These are phyloP conservation scores for Cerrena zonata DNA, from an alignment of 1,284 basidiomycete genomes.

Conservation along the genomic window DNA sequence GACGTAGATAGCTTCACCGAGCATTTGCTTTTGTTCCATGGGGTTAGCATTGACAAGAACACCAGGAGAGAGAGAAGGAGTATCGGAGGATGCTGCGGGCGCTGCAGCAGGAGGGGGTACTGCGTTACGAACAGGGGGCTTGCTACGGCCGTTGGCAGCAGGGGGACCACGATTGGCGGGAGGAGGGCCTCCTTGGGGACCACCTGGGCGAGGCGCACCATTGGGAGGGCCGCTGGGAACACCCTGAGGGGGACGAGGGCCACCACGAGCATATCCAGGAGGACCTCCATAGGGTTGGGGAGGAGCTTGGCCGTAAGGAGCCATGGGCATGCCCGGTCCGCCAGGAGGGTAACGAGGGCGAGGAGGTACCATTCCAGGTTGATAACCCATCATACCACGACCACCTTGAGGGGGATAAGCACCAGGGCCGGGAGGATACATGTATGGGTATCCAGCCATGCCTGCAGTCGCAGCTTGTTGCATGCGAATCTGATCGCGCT, in stretches of 20 bases:
- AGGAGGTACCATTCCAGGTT: slow-evolving; percentile 82
- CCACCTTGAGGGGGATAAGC: slow-evolving; percentile 78
- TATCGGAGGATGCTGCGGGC: slow-evolving; percentile 29
- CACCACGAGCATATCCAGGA: slow-evolving; percentile 55
- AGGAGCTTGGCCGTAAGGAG: slow-evolving; percentile 64
- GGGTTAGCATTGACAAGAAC: slow-evolving; percentile 71
- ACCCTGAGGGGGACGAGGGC: slow-evolving; percentile 38
- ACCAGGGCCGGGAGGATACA: slow-evolving; percentile 75
- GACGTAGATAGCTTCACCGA: slow-evolving; percentile 90
- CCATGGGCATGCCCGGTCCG: slow-evolving; percentile 69
- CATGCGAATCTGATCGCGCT: slow-evolving; percentile 92
- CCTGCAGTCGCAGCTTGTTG: slow-evolving; percentile 88
- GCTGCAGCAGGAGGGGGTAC: slow-evolving; percentile 31
- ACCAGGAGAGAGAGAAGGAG: slow-evolving; percentile 42
- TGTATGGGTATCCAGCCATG: slow-evolving; percentile 83
- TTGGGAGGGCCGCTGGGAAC: slow-evolving; percentile 48
- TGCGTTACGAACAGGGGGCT: slow-evolving; percentile 27
- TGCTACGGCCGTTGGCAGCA: slow-evolving; percentile 22
- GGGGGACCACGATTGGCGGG: slow-evolving; percentile 23
- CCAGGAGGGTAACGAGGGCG: slow-evolving; percentile 78
- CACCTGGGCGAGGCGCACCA: slow-evolving; percentile 38
- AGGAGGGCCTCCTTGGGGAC: slow-evolving; percentile 36
- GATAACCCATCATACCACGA: slow-evolving; percentile 81
- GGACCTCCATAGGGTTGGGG: slow-evolving; percentile 63
- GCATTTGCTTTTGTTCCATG: slow-evolving; percentile 94